Percentiles rank a stretch among this genome's conserved stretches.
Evolutionary conservation across 768 basidiomycete species (phyloP).

Genomic region (Podaxis carcinomalis): DNA sequence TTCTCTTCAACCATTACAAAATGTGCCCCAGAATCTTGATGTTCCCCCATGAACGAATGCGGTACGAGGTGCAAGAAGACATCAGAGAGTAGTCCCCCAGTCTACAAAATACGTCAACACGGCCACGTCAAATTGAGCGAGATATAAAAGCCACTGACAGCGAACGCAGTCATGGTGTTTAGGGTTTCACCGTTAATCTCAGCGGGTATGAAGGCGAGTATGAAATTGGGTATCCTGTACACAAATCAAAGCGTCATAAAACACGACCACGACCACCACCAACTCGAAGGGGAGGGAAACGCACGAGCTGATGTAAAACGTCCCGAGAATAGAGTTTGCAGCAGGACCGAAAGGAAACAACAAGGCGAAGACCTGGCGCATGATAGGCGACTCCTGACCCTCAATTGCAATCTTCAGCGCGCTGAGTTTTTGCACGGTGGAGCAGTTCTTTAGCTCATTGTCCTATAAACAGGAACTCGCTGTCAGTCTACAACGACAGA

Average conservation of each 20-base stretch:
- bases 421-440: constrained; percentile 40
- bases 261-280: background rate
- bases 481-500: background rate
- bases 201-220: constrained; percentile 90
- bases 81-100: constrained; percentile 88
- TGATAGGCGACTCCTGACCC: constrained; percentile 62
- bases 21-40: constrained; percentile 65
- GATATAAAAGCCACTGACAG: constrained; percentile 42
- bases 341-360: constrained; percentile 90
- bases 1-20: constrained; percentile 88
- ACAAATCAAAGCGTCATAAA: background rate
- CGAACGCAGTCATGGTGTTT: constrained; percentile 93
- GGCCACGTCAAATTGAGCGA: background rate
- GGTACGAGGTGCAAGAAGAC: constrained; percentile 91
- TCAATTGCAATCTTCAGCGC: constrained; percentile 59
- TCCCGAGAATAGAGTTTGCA: constrained; percentile 86
- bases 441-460: constrained; percentile 7
- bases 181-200: constrained; percentile 80
- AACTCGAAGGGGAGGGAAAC: constrained; percentile 25
- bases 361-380: constrained; percentile 76
- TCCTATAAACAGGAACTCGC: constrained; percentile 7
- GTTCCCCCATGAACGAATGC: constrained; percentile 89
- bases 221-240: constrained; percentile 84
- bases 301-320: constrained; percentile 96
- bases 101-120: constrained; percentile 34